phyloP scores from a whole-genome alignment of 176 grass and related monocot genomes.

The Alopecurus myosuroides region DNA sequence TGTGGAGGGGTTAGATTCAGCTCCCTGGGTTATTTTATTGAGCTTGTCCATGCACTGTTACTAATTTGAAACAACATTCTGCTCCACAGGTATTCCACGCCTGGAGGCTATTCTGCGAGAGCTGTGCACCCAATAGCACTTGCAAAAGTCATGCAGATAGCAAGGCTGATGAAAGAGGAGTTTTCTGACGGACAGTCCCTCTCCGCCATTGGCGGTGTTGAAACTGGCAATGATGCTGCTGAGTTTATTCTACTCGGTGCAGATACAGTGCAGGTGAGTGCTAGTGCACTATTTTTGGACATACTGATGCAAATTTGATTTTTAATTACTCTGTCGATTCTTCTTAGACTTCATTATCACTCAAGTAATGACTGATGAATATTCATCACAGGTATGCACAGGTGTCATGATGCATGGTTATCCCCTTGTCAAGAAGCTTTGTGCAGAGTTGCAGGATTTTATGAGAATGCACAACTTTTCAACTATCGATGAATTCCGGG shows the following conservation, averaged over 20 bases:
- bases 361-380: neutral
- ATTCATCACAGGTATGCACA: slow-evolving; percentile 67
- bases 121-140: slow-evolving; percentile 97
- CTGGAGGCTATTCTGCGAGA: slow-evolving; percentile 90
- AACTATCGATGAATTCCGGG: slow-evolving; percentile 83
- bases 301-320: neutral
- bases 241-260: slow-evolving; percentile 92
- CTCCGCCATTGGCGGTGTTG: slow-evolving; percentile 87
- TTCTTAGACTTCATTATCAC: slow-evolving; percentile 15
- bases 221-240: slow-evolving; percentile 83
- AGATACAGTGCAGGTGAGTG: slow-evolving; percentile 91
- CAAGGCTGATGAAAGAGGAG: slow-evolving; percentile 89
- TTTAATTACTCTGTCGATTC: neutral
- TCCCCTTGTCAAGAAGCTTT: slow-evolving; percentile 91
- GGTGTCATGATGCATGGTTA: slow-evolving; percentile 99
- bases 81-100: slow-evolving; percentile 75
- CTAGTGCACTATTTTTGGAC: neutral
- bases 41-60: neutral
- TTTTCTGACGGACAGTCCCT: slow-evolving; percentile 69
- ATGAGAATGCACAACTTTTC: slow-evolving; percentile 88
- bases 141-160: slow-evolving; percentile 92
- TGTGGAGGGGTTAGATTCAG: slow-evolving; percentile 79
- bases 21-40: slow-evolving; percentile 1
- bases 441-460: slow-evolving; percentile 80
- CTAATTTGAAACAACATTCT: slow-evolving; percentile 2